Evolutionary conservation across 768 basidiomycete genomes (phyloP), one percentile per base, ranked within the genome.

Genomic region (Tubosaeta sp.): DNA sequence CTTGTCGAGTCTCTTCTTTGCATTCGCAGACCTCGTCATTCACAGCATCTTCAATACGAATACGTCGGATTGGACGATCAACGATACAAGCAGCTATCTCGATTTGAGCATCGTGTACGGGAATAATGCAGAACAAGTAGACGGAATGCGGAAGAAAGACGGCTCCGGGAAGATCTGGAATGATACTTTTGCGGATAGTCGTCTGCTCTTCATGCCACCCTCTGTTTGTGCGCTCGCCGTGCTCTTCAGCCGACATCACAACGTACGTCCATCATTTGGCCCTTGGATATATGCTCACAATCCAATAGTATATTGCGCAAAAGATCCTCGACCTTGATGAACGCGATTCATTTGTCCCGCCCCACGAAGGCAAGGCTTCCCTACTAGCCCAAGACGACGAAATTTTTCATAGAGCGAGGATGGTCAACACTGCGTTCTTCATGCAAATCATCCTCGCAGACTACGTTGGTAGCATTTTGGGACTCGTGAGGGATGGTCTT

Each of bases 71-170:
- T 73, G 69, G 64, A 73, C 72, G 1, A 74, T 80, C 49, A 92
- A 92, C 60, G 68, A 79, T 38, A 69, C 82, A 0, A 84, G 82
- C 63, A 84, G 83, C 58, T 92, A 92, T 67, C 73, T 92, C 14
- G 90, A 92, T 61, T 63, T 92, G 36, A 83, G 82, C 59, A 76
- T 86, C 7, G 64, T 92, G 8, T 92, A 92, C 55, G 90, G 90
- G 0, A 80, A 62, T 63, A 81, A 71, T 25, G 69, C 78, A 27
- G 61, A 58, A 11, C 60, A 79, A 25, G 70, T 81, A 8, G 63
- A 81, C 24, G 60, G 63, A 3, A 75, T 91, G 13, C 75, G 89
- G 49, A 75, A 69, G 55, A 73, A 74, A 45, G 84, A 87, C 60
- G 88, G 88, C 3, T 73, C 80, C 0, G 90, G 90, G 3, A 73